These are phyloP conservation scores for Bauhinia variegata DNA, from an alignment of 306 rosid species.

Conservation along the genomic window DNA sequence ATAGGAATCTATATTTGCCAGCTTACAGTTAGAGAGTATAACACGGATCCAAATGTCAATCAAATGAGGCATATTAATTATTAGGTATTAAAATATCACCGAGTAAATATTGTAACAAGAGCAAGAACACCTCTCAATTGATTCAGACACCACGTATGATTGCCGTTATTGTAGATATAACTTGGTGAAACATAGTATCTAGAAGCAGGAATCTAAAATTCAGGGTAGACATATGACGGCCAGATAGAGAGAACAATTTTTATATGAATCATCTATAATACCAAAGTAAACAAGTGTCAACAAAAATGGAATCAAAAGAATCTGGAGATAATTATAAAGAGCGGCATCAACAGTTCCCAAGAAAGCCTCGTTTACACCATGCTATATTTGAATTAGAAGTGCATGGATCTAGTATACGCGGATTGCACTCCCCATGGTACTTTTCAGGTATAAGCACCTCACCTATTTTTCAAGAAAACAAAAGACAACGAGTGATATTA, in stretches of 20 bases:
- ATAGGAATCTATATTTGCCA: too few species aligned
- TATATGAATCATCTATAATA: neutral
- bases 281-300: slow-evolving; percentile 6
- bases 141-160: too few species aligned
- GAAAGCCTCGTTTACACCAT: neutral
- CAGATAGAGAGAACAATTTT: neutral
- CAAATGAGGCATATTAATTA: too few species aligned
- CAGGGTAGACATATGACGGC: neutral
- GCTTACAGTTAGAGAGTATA: too few species aligned
- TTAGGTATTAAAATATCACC: too few species aligned
- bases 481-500: neutral
- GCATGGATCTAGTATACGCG: slow-evolving; percentile 47
- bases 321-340: neutral
- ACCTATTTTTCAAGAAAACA: slow-evolving; percentile 49
- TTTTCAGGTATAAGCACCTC: slow-evolving; percentile 66
- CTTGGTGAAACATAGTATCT: too few species aligned
- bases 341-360: neutral
- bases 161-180: too few species aligned
- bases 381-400: neutral
- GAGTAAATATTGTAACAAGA: too few species aligned
- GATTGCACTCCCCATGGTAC: slow-evolving; percentile 71
- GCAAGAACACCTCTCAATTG: too few species aligned
- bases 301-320: slow-evolving; percentile 15
- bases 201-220: too few species aligned
- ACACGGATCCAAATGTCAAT: too few species aligned